Conservation (phyloP, 352 stramenopile species). For the Globisporangium ultimum region DNA sequence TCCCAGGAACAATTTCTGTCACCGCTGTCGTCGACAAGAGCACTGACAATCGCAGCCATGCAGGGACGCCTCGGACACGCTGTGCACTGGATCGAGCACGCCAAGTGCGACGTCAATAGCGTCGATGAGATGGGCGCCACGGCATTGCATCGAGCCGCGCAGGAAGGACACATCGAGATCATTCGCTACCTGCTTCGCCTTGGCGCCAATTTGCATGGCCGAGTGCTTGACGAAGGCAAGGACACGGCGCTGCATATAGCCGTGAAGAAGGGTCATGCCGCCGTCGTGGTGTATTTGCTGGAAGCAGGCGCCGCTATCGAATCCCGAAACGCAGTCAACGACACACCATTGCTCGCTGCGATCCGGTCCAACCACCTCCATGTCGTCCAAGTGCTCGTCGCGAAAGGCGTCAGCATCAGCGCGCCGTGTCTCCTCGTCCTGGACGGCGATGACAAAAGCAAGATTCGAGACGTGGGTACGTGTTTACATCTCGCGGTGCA, state of each 20-base stretch:
- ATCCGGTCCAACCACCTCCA: constrained; percentile 27
- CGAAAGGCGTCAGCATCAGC: constrained; percentile 21
- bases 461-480: constrained; percentile 15
- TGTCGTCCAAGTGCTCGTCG: constrained; percentile 30
- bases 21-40: background rate
- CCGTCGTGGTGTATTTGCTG: constrained; percentile 27
- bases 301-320: constrained; percentile 27
- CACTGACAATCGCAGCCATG: constrained; percentile 13
- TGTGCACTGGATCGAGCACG: constrained; percentile 21
- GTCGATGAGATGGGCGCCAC: constrained; percentile 13
- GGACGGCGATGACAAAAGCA: too few species aligned
- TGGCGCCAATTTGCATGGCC: constrained; percentile 20
- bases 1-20: too few species aligned
- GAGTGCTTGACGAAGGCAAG: constrained; percentile 9
- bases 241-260: constrained; percentile 41
- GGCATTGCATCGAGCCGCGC: constrained; percentile 14
- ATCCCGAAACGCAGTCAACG: constrained; percentile 19
- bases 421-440: constrained; percentile 7
- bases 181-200: constrained; percentile 24
- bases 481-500: constrained; percentile 31
- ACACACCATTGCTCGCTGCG: constrained; percentile 31
- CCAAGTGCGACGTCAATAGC: constrained; percentile 10
- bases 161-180: constrained; percentile 21
- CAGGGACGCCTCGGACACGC: constrained; percentile 20
- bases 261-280: constrained; percentile 21